phyloP scores from a whole-genome alignment of 2,329 filamentous ascomycete genomes.

The Colletotrichum euphorbiae region DNA sequence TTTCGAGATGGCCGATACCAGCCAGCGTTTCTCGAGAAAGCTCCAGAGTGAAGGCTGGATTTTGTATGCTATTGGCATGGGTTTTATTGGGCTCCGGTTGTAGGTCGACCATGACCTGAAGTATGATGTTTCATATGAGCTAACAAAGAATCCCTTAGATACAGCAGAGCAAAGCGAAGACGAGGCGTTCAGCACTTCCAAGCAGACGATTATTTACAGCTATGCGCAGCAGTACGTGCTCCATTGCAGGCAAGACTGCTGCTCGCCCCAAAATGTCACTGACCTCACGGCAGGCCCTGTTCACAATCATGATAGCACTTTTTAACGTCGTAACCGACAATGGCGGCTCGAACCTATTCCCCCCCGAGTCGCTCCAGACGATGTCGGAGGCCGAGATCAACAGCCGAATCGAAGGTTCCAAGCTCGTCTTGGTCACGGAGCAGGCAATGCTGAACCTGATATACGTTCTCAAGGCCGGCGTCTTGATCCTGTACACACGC shows the following conservation, averaged over 20 bases:
- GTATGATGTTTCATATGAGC: neutral
- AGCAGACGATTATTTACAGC: slow-evolving; percentile 31
- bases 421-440: slow-evolving; percentile 57
- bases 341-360: slow-evolving; percentile 51
- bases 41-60: slow-evolving; percentile 30
- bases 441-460: slow-evolving; percentile 51
- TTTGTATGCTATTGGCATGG: slow-evolving; percentile 22
- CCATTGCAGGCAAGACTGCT: neutral
- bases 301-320: slow-evolving; percentile 8
- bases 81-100: slow-evolving; percentile 22
- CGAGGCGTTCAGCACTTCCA: slow-evolving; percentile 15
- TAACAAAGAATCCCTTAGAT: slow-evolving; percentile 3
- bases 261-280: no score
- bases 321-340: slow-evolving; percentile 26
- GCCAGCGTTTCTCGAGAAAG: neutral
- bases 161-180: slow-evolving; percentile 20
- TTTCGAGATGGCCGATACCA: slow-evolving; percentile 2
- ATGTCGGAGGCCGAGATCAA: slow-evolving; percentile 49
- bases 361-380: slow-evolving; percentile 46
- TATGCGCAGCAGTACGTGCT: slow-evolving; percentile 29
- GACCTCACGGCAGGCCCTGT: slow-evolving; percentile 5
- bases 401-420: slow-evolving; percentile 56
- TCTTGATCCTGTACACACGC: slow-evolving; percentile 58
- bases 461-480: slow-evolving; percentile 53
- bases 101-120: neutral